Evolutionary conservation across 192 early-diverging fungal species (phyloP).

Genomic region (Backusella circina): DNA sequence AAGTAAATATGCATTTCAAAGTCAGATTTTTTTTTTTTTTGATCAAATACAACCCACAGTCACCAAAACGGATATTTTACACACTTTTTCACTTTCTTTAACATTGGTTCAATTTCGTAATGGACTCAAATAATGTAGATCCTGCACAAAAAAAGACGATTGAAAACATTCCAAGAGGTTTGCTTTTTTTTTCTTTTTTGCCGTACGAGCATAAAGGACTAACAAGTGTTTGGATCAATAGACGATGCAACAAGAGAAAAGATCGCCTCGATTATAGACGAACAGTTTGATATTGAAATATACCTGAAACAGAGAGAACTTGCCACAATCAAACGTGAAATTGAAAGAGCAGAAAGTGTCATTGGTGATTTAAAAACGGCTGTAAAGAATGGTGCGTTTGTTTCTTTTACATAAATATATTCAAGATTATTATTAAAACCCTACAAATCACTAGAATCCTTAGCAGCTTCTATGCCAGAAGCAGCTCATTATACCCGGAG

Average conservation of each 20-base stretch:
- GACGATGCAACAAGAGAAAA: slow-evolving; percentile 40
- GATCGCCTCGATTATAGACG: slow-evolving; percentile 54
- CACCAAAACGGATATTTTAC: background rate
- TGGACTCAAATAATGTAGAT: slow-evolving; percentile 9
- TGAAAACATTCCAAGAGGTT: slow-evolving; percentile 9
- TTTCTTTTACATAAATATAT: background rate
- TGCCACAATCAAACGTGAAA: slow-evolving; percentile 54
- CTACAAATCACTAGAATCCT: slow-evolving; percentile 10
- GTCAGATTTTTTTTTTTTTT: background rate
- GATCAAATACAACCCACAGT: background rate
- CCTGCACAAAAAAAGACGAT: slow-evolving; percentile 1
- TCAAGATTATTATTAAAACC: background rate
- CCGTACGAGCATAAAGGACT: background rate
- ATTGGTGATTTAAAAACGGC: slow-evolving; percentile 54
- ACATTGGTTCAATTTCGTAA: background rate
- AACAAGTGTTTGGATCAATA: background rate
- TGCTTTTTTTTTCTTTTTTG: background rate
- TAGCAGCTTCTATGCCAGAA: slow-evolving; percentile 38
- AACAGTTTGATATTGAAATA: slow-evolving; percentile 79
- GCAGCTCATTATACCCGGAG: slow-evolving; percentile 39
- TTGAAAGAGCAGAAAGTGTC: slow-evolving; percentile 55
- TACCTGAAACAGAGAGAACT: slow-evolving; percentile 67
- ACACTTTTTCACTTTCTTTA: background rate
- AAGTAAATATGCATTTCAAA: background rate
- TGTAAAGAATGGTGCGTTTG: slow-evolving; percentile 44